Evolutionary conservation across 2,329 filamentous ascomycete species (phyloP), one percentile per base, ranked within the genome.

Genomic region (Amesomyces nigricolor): DNA sequence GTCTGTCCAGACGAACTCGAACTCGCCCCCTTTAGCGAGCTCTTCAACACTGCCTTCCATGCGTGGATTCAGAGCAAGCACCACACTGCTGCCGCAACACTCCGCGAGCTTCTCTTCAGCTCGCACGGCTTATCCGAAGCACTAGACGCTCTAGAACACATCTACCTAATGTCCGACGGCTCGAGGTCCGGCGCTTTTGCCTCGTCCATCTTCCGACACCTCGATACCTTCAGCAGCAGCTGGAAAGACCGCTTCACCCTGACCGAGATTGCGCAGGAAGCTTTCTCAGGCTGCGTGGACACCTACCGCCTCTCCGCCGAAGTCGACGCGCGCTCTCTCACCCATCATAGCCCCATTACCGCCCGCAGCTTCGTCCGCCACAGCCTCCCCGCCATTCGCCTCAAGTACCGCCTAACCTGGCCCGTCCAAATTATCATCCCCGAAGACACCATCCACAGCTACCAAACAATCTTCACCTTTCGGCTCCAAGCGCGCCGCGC

Each of bases 181-280:
- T 79, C 83, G 1, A 73, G 83, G 0, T 81, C 86, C 1, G 80
- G 86, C 46, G 70, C 73, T 0, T 86, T 96, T 62, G 81, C 86
- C 11, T 77, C 78, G 26, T 79, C 80, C 11, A 69, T 96, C 1
- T 96, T 96, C 65, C 81, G 85, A 53, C 84, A 87, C 47, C 79
- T 96, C 44, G 88, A 94, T 62, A 75, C 72, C 1, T 64, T 78
- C 14, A 77, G 73, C 66, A 70, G 66, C 5, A 73, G 72, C 37
- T 96, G 91, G 91, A 85, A 86, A 58, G 90, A 96, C 67, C 82
- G 85, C 17, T 95, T 92, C 65, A 78, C 87, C 0, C 74, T 96
- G 29, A 94, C 88, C 0, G 89, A 91, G 61, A 72, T 90, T 2
- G 85, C 87, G 0, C 87, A 90, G 56, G 85, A 85, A 54, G 83